Evolutionary conservation across 129 eudicot genomes (phyloP), one percentile per base, ranked within the genome.

Genomic region (Calendula officinalis): DNA sequence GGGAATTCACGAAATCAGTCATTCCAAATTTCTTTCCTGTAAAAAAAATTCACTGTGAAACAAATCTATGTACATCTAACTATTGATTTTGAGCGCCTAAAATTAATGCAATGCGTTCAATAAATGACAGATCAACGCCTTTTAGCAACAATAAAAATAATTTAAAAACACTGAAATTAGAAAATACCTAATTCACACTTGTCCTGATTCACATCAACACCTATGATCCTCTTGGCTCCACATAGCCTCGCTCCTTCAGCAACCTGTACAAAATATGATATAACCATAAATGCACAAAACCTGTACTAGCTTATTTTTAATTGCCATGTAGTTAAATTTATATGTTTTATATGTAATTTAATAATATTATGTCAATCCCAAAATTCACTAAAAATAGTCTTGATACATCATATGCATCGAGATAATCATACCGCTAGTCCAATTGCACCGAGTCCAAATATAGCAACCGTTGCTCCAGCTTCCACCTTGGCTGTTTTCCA

Each of bases 161-260:
- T 16, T 36, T 15, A 57, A 15, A 35, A 56, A 56, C 11, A 15
- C 37, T 34, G 6, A 32, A 62, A 62, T 15, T 33, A 15, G 33
- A 42, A 39, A 46, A 45, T 67, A 88, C 96, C 95, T 34, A 66
- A 61, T 73, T 88, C 89, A 78, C 70, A 80, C 59, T 83, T 94
- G 56, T 77, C 86, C 2, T 75, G 84, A 67, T 88, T 94, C 30
- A 86, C 75, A 75, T 88, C 99, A 5, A 94, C 78, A 9, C 99
- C 95, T 27, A 92, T 85, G 51, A 94, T 88, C 80, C 71, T 75
- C 39, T 75, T 51, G 43, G 98, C 95, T 67, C 95, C 96, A 66
- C 95, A 72, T 17, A 88, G 68, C 77, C 95, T 83, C 44, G 98
- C 89, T 58, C 96, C 98, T 62, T 88, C 96, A 9, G 98, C 96